Evolutionary conservation across 306 rosid species (phyloP).

Genomic region (Cicer cuneatum): DNA sequence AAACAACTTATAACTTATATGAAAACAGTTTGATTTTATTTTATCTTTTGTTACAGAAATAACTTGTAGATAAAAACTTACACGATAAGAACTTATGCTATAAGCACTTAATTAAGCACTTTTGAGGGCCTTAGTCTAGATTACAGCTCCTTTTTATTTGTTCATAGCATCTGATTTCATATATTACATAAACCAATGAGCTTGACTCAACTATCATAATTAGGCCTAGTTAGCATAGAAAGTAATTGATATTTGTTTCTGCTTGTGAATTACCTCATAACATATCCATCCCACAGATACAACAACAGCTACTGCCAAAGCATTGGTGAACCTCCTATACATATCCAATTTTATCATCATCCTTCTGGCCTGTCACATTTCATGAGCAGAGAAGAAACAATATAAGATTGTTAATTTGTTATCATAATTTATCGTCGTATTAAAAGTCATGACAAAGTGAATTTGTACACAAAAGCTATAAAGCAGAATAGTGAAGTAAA

Average conservation of each 20-base stretch:
- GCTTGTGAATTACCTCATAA: slow-evolving; percentile 76
- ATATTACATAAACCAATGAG: slow-evolving; percentile 25
- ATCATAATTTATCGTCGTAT: neutral
- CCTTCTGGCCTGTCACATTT: slow-evolving; percentile 75
- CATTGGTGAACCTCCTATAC: slow-evolving; percentile 91
- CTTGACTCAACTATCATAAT: slow-evolving; percentile 27
- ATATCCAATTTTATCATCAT: slow-evolving; percentile 91
- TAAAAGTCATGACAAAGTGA: slow-evolving; percentile 23
- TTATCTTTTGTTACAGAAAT: too few species aligned
- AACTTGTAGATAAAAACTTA: too few species aligned
- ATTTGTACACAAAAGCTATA: slow-evolving; percentile 20
- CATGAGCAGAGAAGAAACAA: slow-evolving; percentile 40
- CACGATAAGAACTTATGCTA: too few species aligned
- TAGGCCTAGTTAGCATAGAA: slow-evolving; percentile 30
- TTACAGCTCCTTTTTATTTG: slow-evolving; percentile 19
- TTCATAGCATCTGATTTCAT: slow-evolving; percentile 31
- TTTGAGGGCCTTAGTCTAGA: neutral
- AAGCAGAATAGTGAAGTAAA: slow-evolving; percentile 30
- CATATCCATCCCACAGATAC: slow-evolving; percentile 97
- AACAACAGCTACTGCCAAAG: slow-evolving; percentile 85
- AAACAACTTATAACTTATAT: too few species aligned
- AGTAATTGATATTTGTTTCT: slow-evolving; percentile 23
- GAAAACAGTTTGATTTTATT: too few species aligned
- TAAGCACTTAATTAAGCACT: too few species aligned
- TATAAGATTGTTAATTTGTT: slow-evolving; percentile 19